These are phyloP conservation scores for Malbranchea cinnamomea DNA, from an alignment of 2,329 filamentous ascomycete genomes.

Conservation along the genomic window DNA sequence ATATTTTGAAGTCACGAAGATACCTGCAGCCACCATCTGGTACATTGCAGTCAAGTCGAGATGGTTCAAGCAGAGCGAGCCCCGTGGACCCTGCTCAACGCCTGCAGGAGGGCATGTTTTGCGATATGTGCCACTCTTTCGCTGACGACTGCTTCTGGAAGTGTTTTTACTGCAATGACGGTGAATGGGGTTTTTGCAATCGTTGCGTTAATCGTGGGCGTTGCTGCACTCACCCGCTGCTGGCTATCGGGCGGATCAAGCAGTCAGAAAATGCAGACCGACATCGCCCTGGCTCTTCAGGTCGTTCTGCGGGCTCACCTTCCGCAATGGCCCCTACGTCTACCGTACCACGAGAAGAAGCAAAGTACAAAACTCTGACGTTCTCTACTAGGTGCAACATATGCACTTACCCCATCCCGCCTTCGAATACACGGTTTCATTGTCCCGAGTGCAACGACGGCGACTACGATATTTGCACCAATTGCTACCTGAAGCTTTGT, in stretches of 20 bases:
- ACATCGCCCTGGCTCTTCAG: neutral
- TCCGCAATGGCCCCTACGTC: no score
- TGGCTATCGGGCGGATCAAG: conserved; percentile 55
- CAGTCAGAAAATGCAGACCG: conserved; percentile 3
- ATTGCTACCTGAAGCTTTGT: conserved; percentile 60
- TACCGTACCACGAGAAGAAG: no score
- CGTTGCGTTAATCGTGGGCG: conserved; percentile 68
- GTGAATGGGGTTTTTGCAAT: conserved; percentile 91
- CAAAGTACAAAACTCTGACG: conserved; percentile 47
- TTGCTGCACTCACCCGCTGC: conserved; percentile 66
- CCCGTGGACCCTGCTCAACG: conserved; percentile 52
- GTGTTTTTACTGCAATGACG: conserved; percentile 74
- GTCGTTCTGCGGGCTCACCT: no score
- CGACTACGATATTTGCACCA: conserved; percentile 74
- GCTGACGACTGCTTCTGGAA: conserved; percentile 82
- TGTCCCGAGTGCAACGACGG: conserved; percentile 63
- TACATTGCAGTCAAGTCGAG: conserved; percentile 21
- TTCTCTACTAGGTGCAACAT: conserved; percentile 67
- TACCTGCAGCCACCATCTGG: conserved; percentile 19
- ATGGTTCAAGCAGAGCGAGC: conserved; percentile 33
- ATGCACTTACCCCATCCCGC: conserved; percentile 57
- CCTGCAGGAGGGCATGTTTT: conserved; percentile 71
- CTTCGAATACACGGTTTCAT: conserved; percentile 58
- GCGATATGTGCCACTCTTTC: conserved; percentile 56
- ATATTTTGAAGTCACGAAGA: conserved; percentile 32